Base-by-base conservation (phyloP, 2,329 filamentous ascomycete genomes). In the Ceratocystis albifundus region DNA sequence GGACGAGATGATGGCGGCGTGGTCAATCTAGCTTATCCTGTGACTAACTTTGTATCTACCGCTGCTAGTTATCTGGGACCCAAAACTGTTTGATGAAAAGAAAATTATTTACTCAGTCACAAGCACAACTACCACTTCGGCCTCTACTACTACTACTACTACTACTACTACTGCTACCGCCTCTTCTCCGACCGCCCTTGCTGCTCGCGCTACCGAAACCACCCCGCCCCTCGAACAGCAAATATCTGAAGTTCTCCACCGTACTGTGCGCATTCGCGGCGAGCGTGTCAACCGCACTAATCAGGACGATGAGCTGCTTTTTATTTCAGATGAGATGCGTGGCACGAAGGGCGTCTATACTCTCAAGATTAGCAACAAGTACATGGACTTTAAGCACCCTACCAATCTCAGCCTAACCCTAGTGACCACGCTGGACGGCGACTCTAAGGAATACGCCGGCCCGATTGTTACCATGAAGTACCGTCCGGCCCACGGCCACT, bases 31-130 rank as follows among this genome's bases (percentile, higher is more conserved):
- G 36, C 8, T 15, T 10, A 41, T 41, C 5, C 64, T 41, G 30
- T 22, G n/a, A 8, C 10, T 30, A 7, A 64, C 20, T 25, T 64
- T 30, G 61, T 61, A 20, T n/a, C n/a, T 2, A 36, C 22, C 30
- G 20, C 36, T 3, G 32, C 6, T 61, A 84, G 82, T 84, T 65
- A 83, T 80, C 32, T 84, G 82, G 82, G 81, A 85, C 69, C 75
- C 81, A 28, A 74, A 77, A 63, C 80, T 76, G 73, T 83, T 82
- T 75, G 75, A 75, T 70, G 71, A 74, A 61, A 73, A 75, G 66
- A 76, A 64, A 30, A 20, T 77, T 70, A 74, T 74, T 28, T 76
- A 74, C 59, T 44, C 53, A 1, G 61, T 22, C n/a, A 64, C 61
- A 15, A 30, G 50, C 30, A 55, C 44, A n/a, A 66, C 61, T 30